phyloP scores from a whole-genome alignment of 1,284 basidiomycete genomes.

The Spongispora temasekensis region DNA sequence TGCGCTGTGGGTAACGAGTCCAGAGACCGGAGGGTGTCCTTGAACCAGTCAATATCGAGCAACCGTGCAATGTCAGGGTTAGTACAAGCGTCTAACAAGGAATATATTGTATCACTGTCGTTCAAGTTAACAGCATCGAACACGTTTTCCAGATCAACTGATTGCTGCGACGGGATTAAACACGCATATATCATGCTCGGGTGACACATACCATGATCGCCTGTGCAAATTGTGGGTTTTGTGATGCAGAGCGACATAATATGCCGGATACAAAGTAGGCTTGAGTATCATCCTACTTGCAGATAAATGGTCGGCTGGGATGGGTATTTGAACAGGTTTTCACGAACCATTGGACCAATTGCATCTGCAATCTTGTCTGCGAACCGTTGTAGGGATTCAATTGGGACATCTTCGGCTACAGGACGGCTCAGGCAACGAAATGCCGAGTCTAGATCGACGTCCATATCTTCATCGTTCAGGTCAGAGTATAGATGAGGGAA shows the following conservation, averaged over 20 bases:
- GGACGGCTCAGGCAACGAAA: constrained; percentile 54
- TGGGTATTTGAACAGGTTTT: not conserved
- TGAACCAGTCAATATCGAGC: constrained; percentile 37
- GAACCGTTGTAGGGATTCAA: constrained; percentile 51
- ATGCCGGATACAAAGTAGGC: constrained; percentile 60
- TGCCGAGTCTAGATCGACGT: constrained; percentile 56
- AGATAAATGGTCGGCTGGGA: constrained; percentile 7
- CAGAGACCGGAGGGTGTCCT: constrained; percentile 44
- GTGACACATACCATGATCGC: constrained; percentile 45
- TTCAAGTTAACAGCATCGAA: constrained; percentile 52
- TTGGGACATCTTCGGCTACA: constrained; percentile 53
- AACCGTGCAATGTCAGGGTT: constrained; percentile 61
- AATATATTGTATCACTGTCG: constrained; percentile 55
- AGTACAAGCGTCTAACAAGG: constrained; percentile 59
- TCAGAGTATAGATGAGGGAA: constrained; percentile 71
- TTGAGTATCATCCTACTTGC: constrained; percentile 51
- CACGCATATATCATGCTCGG: not conserved
- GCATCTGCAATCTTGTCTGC: constrained; percentile 52
- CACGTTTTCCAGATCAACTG: constrained; percentile 52
- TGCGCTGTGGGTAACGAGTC: constrained; percentile 42
- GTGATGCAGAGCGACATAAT: constrained; percentile 61
- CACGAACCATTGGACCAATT: constrained; percentile 53
- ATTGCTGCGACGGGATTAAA: constrained; percentile 44
- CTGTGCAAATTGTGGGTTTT: constrained; percentile 49
- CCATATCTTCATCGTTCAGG: constrained; percentile 46